phyloP scores from a whole-genome alignment of 805 yeast species.

The Lipomyces orientalis region DNA sequence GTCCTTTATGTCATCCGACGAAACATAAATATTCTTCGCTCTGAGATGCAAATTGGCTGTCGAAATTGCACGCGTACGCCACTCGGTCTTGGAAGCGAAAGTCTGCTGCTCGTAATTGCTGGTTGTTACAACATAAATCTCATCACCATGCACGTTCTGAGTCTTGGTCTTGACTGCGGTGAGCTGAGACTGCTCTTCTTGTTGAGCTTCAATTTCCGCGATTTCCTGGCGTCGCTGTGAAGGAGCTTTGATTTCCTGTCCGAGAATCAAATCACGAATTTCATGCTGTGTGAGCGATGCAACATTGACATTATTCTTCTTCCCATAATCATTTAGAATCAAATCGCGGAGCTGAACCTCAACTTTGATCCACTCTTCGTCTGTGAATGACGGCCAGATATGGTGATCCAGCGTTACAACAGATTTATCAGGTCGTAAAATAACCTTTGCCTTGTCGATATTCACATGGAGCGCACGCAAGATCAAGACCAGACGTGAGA shows the following conservation, averaged over 20 bases:
- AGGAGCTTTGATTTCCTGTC: slow-evolving; percentile 92
- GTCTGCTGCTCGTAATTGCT: slow-evolving; percentile 83
- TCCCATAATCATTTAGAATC: slow-evolving; percentile 82
- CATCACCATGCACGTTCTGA: slow-evolving; percentile 93
- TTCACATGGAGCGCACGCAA: slow-evolving; percentile 81
- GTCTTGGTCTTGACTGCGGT: slow-evolving; percentile 83
- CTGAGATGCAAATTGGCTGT: slow-evolving; percentile 74
- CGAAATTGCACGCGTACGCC: slow-evolving; percentile 88
- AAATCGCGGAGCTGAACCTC: slow-evolving; percentile 88
- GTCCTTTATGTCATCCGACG: slow-evolving; percentile 62
- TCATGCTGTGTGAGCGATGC: slow-evolving; percentile 90
- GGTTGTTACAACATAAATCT: slow-evolving; percentile 91
- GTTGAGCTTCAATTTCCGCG: slow-evolving; percentile 64
- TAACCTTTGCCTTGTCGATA: slow-evolving; percentile 74
- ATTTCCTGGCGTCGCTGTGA: slow-evolving; percentile 84
- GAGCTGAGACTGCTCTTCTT: slow-evolving; percentile 54
- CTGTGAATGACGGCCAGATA: slow-evolving; percentile 88
- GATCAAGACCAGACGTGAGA: slow-evolving; percentile 82
- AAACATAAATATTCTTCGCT: slow-evolving; percentile 72
- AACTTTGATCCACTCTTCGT: slow-evolving; percentile 90
- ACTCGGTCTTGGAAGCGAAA: slow-evolving; percentile 83
- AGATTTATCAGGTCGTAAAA: slow-evolving; percentile 75
- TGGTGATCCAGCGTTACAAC: slow-evolving; percentile 77
- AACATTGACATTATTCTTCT: slow-evolving; percentile 82
- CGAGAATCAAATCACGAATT: slow-evolving; percentile 89